These are phyloP conservation scores for Xylaria sp. DNA, from an alignment of 2,329 filamentous ascomycete species.

Conservation along the genomic window DNA sequence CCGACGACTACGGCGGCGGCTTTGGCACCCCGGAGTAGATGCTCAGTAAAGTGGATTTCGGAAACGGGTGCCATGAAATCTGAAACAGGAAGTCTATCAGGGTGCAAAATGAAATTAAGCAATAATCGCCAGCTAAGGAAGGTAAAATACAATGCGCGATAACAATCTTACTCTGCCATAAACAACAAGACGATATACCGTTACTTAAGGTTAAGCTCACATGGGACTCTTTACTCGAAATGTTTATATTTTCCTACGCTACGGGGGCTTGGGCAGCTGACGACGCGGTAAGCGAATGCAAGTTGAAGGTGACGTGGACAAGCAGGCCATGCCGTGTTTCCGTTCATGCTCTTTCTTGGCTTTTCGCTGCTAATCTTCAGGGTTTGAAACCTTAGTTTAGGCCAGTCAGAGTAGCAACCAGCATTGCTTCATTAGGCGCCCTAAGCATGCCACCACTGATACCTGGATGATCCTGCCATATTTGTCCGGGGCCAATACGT, in stretches of 20 bases:
- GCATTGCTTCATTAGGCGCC: not conserved
- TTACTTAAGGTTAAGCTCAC: slow-evolving; percentile 1
- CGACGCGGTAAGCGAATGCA: slow-evolving; percentile 20
- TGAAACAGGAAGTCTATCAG: slow-evolving; percentile 8
- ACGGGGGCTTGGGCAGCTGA: slow-evolving; percentile 13
- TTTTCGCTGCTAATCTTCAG: not conserved
- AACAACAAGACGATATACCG: not conserved
- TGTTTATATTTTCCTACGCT: slow-evolving; percentile 8
- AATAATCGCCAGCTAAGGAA: not conserved
- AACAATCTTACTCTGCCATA: not conserved
- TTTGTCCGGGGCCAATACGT: not conserved
- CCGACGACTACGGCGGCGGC: slow-evolving; percentile 44
- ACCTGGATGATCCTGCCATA: not conserved
- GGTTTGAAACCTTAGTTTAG: slow-evolving; percentile 4
- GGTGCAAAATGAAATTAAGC: not conserved
- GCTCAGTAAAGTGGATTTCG: slow-evolving; percentile 38
- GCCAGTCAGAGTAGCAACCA: slow-evolving; percentile 2
- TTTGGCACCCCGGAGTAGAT: slow-evolving; percentile 42
- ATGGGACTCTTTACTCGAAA: not conserved
- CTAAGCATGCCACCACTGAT: not conserved
- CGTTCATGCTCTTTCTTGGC: slow-evolving; percentile 7
- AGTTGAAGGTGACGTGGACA: slow-evolving; percentile 35
- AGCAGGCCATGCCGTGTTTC: slow-evolving; percentile 23
- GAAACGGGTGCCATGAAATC: slow-evolving; percentile 44
- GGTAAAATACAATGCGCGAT: slow-evolving; percentile 5